Base-by-base conservation (phyloP, 164 flowering plant species). In the Platanus orientalis region DNA sequence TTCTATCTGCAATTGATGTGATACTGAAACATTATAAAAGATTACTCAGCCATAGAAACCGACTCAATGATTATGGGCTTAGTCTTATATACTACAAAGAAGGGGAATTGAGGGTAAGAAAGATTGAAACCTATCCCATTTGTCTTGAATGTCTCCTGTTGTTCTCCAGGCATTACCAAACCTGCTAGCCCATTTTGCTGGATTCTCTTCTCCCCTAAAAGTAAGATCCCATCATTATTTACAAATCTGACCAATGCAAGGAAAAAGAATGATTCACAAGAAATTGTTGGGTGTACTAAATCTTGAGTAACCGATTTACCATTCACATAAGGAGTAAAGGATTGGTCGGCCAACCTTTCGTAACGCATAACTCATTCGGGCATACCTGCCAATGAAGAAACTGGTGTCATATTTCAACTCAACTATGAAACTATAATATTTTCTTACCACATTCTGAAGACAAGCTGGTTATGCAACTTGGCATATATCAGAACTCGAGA, bases 141-240 rank as follows among this genome's bases (percentile, higher is more conserved):
- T 79, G 67, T 82, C 83, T 52, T 70, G 23, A 60, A 82, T 79
- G 28, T 82, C 85, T 14, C 75, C 81, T 7, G 83, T 79, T 9
- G 83, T 82, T 63, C 85, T 75, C 85, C 85, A 82, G n/a, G 71
- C 39, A 71, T 82, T 77, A 2, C 83, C 78, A 36, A 59, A 24
- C 21, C 19, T 24, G 12, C 70, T 55, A 34, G 81, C 85, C 85
- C 85, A 82, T 59, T 36, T 70, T 44, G 81, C 85, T 3, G 83
- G 83, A 64, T 82, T 28, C 55, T 75, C 80, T 44, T 77, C 57
- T 52, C 83, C 85, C 85, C 85, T 79, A 26, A 34, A 2, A 34
- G 30, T 53, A 39, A 13, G 16, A 34, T 49, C 39, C 16, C 16
- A 17, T 34, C 44, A 7, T 40, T 39, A 39, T 26, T 52, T 4